phyloP scores from a whole-genome alignment of 805 yeast genomes.

The Candida nitratophila region DNA sequence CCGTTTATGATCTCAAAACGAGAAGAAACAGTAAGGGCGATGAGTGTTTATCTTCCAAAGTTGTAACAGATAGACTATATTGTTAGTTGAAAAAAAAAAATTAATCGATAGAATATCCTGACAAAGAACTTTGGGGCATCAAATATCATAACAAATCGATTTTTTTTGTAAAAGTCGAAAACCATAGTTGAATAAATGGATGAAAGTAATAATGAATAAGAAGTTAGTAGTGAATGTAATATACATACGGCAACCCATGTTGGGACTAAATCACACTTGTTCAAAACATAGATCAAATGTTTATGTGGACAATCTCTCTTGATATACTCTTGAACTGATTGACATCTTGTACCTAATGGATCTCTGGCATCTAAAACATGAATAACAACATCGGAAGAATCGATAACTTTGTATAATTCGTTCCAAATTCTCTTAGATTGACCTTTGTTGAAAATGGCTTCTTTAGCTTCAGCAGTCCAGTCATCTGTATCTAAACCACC shows the following conservation, averaged over 20 bases:
- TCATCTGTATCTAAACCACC: constrained; percentile 70
- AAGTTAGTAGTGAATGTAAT: constrained; percentile 38
- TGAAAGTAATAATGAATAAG: too few species aligned
- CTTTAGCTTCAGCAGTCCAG: constrained; percentile 86
- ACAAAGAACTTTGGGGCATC: constrained; percentile 74
- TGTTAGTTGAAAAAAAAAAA: constrained; percentile 21
- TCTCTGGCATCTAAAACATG: constrained; percentile 97
- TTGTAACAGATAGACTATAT: constrained; percentile 86
- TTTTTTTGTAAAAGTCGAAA: too few species aligned
- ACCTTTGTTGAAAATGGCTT: constrained; percentile 92
- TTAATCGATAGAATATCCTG: constrained; percentile 50
- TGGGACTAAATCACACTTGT: constrained; percentile 97
- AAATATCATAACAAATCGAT: neutral
- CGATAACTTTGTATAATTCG: constrained; percentile 93
- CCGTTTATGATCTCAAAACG: constrained; percentile 38
- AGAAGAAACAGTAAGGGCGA: constrained; percentile 39
- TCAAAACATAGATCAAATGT: constrained; percentile 88
- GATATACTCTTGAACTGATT: constrained; percentile 86
- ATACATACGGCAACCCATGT: constrained; percentile 99
- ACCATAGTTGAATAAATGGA: too few species aligned
- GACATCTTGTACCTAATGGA: constrained; percentile 94
- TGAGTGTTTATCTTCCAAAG: constrained; percentile 82
- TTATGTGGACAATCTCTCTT: constrained; percentile 93
- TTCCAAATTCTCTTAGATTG: constrained; percentile 99
- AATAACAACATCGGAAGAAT: constrained; percentile 94